Base-by-base conservation (phyloP, 306 rosid species). In the Biancaea sappan region DNA sequence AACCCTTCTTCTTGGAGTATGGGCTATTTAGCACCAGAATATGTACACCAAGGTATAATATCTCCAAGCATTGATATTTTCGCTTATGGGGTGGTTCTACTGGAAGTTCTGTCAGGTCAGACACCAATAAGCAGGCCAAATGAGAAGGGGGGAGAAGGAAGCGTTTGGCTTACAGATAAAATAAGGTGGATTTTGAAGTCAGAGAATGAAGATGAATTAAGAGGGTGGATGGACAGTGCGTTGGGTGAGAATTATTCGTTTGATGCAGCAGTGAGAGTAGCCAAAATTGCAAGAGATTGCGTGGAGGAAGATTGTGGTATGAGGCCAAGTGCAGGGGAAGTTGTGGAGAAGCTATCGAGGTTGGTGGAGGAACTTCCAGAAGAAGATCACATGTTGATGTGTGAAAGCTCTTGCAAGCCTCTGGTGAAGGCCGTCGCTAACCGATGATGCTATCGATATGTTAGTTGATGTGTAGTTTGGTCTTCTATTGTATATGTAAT, bases 161-260 rank as follows among this genome's bases (percentile, higher is more conserved):
- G 75, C 16, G 28, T 77, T 66, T 78, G 80, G 82, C 76, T 86
- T 0, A 73, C 86, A 3, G 89, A 86, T 81, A 76, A 81, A 69
- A 81, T 86, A 52, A 89, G 81, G 53, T 74, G 57, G 57, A 60
- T 84, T 51, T 69, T 87, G 80, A 73, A 79, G 66, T 83, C 84
- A 40, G 90, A 80, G 3, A 76, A 80, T 77, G 81, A 81, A 24
- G 84, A 71, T 40, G 86, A 83, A 66, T 71, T 87, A 8, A 85
- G 84, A 71, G 87, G 69, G 26, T 85, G 91, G 94, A 87, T 89
- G 88, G 91, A 89, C 80, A 73, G 79, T 34, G 84, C 87, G 43
- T 54, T 89, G 75, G 91, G 91, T 2, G 91, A 81, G 8, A 77
- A 51, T 15, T 89, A 87, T 52, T 80, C 87, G 7, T 79, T 89